Evolutionary conservation across 2,329 filamentous ascomycete species (phyloP).

Genomic region (Phialocephala sp.): DNA sequence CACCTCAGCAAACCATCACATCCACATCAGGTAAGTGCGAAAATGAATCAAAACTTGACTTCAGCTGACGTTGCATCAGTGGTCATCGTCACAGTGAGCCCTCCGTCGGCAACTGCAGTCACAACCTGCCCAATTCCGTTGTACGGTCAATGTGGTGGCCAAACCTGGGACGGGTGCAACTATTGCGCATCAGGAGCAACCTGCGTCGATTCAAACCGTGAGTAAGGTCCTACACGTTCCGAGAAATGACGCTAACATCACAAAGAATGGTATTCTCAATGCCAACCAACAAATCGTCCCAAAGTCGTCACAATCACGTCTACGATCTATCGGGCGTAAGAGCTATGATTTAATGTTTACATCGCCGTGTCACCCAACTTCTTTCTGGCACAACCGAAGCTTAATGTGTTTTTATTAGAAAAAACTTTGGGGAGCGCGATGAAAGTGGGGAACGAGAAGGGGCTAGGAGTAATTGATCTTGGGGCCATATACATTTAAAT

Average conservation of each 20-base stretch:
- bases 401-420: neutral
- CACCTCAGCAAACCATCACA: constrained; percentile 16
- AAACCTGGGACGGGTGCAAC: constrained; percentile 26
- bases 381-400: neutral
- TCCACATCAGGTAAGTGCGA: constrained; percentile 1
- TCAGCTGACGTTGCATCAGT: neutral
- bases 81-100: constrained; percentile 6
- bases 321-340: constrained; percentile 12
- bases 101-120: constrained; percentile 1
- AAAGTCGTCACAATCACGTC: constrained; percentile 19
- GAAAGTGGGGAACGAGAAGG: neutral
- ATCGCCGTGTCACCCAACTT: neutral
- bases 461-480: neutral
- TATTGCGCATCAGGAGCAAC: constrained; percentile 15
- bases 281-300: constrained; percentile 3
- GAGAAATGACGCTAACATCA: neutral
- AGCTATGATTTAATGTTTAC: neutral
- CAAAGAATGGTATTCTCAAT: constrained; percentile 24
- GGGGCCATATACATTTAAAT: constrained; percentile 4
- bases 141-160: constrained; percentile 29
- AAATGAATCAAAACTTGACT: too few species aligned
- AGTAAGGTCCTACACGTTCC: neutral
- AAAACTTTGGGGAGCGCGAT: constrained; percentile 2
- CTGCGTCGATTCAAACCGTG: constrained; percentile 24
- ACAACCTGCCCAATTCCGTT: constrained; percentile 25